Percentiles rank a stretch among this genome's conserved stretches.
Evolutionary conservation across 768 basidiomycete species (phyloP).

Genomic region (Mycena rebaudengoi): DNA sequence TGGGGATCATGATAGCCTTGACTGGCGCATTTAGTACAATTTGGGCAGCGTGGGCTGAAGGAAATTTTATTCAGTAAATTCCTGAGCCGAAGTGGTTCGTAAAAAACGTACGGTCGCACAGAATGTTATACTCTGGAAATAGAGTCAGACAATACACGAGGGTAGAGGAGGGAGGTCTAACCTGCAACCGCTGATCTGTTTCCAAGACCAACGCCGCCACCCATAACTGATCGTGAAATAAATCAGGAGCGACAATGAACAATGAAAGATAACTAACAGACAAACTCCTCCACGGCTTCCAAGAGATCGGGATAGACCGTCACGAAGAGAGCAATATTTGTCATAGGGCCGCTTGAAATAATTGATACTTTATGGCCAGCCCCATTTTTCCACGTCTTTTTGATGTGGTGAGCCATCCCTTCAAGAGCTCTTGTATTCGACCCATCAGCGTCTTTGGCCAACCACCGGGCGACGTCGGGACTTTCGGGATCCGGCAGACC

Average conservation of each 20-base stretch:
- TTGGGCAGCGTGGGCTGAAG: conserved; percentile 79
- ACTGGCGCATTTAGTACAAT: conserved; percentile 80
- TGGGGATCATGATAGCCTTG: conserved; percentile 78
- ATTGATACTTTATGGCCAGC: conserved; percentile 69
- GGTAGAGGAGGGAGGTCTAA: too few relatives aligned
- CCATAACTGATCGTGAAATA: conserved; percentile 71
- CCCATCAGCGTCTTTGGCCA: conserved; percentile 55
- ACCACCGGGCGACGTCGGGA: conserved; percentile 57
- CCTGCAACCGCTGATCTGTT: conserved; percentile 83
- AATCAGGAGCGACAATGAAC: conserved; percentile 30
- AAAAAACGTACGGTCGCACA: conserved; percentile 77
- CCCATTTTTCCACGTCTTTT: conserved; percentile 63
- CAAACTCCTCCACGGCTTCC: conserved; percentile 71
- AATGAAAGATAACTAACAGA: conserved; percentile 43
- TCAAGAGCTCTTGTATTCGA: conserved; percentile 64
- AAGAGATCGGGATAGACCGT: conserved; percentile 60
- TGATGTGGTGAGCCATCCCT: conserved; percentile 70
- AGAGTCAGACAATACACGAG: not conserved
- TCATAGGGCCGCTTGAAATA: conserved; percentile 85
- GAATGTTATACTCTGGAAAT: conserved; percentile 75
- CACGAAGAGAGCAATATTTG: conserved; percentile 79
- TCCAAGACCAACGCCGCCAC: conserved; percentile 87
- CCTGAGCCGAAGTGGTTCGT: too few relatives aligned
- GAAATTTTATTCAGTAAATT: not conserved
- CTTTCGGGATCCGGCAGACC: conserved; percentile 66